Conservation (phyloP, 495 filamentous ascomycete genomes). For the Penicillium paxilli region DNA sequence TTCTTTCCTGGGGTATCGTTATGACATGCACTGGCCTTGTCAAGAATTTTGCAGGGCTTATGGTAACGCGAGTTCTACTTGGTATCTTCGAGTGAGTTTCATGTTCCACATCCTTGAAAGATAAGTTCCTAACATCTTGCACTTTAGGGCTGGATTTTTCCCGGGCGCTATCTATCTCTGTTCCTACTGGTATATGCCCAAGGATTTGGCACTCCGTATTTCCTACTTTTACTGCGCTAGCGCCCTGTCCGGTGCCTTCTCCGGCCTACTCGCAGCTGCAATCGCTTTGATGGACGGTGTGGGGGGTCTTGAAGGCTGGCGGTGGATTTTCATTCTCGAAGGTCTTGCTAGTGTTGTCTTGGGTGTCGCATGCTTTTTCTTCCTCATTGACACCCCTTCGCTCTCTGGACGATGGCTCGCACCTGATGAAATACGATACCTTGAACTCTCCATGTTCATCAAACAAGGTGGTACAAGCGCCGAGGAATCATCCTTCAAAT, state of each 20-base stretch:
- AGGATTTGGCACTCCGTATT: slow-evolving; percentile 31
- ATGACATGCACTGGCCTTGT: slow-evolving; percentile 42
- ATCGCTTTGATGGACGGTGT: slow-evolving; percentile 67
- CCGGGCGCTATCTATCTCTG: slow-evolving; percentile 72
- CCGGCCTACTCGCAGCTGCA: slow-evolving; percentile 64
- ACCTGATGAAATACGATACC: slow-evolving; percentile 24
- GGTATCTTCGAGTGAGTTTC: slow-evolving; percentile 59
- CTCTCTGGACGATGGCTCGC: slow-evolving; percentile 22
- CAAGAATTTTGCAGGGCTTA: slow-evolving; percentile 60
- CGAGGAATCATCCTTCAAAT: slow-evolving; percentile 12
- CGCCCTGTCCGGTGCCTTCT: slow-evolving; percentile 63
- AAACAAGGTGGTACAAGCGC: slow-evolving; percentile 30
- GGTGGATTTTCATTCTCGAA: slow-evolving; percentile 72
- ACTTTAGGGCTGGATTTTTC: slow-evolving; percentile 52
- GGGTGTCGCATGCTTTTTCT: slow-evolving; percentile 56
- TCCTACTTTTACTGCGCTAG: slow-evolving; percentile 67
- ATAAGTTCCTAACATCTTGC: neutral
- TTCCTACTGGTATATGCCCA: slow-evolving; percentile 66
- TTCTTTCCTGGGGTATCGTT: slow-evolving; percentile 54
- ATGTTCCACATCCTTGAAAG: neutral
- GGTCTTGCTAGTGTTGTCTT: slow-evolving; percentile 57
- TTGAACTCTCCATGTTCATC: slow-evolving; percentile 30
- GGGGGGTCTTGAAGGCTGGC: slow-evolving; percentile 63
- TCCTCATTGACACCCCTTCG: slow-evolving; percentile 25
- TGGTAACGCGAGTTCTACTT: slow-evolving; percentile 60